Conservation (phyloP, 2,329 filamentous ascomycete genomes). For the Beauveria medogensis region DNA sequence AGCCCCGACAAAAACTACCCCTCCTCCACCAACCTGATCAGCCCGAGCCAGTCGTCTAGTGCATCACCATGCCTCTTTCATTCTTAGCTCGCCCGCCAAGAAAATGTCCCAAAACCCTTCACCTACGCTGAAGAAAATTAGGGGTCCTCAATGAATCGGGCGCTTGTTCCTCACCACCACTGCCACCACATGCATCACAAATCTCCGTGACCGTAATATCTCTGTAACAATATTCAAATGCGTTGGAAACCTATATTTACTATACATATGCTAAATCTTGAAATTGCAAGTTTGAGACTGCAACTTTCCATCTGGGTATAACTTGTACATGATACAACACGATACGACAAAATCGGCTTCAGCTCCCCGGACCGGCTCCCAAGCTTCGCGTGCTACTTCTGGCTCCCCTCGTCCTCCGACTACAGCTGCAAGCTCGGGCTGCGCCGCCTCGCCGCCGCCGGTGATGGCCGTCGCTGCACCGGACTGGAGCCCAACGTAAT, state of each 20-base stretch:
- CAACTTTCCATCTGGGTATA: not conserved
- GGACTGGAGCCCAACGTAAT: conserved; percentile 23
- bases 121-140: not conserved
- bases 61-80: not conserved
- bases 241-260: not conserved
- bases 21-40: not conserved
- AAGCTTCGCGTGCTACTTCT: conserved; percentile 13
- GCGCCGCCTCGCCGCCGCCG: not conserved
- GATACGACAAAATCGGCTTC: not conserved
- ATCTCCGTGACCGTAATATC: not conserved
- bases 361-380: not conserved
- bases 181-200: not conserved
- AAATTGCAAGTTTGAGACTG: not conserved
- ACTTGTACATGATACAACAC: not conserved
- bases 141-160: no score
- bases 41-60: not conserved
- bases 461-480: not conserved
- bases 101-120: not conserved
- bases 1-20: not conserved
- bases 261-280: not conserved
- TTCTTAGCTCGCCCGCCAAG: not conserved
- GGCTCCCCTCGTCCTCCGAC: conserved; percentile 16
- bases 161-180: no score
- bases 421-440: not conserved
- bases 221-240: no score